Conservation (phyloP, 805 yeast genomes). For the Starmera caribaea region DNA sequence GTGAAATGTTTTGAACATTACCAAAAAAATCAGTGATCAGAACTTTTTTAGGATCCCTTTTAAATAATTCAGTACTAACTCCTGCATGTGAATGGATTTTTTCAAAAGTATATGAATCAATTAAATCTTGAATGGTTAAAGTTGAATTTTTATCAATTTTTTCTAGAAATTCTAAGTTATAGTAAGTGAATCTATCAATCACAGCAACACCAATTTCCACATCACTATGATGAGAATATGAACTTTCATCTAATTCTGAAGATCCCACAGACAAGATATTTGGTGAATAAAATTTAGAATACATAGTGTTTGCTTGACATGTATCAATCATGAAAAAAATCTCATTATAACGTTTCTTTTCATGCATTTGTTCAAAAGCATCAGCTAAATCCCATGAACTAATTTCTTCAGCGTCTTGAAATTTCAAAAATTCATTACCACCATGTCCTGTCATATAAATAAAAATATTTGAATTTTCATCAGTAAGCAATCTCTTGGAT, state of each 20-base stretch:
- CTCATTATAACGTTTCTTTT: slow-evolving; percentile 90
- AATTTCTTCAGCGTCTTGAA: slow-evolving; percentile 97
- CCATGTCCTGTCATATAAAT: slow-evolving; percentile 98
- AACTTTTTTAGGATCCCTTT: slow-evolving; percentile 57
- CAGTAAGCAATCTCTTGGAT: slow-evolving; percentile 82
- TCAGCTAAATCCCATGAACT: slow-evolving; percentile 94
- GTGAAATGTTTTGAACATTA: slow-evolving; percentile 69
- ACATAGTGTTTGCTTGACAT: slow-evolving; percentile 98
- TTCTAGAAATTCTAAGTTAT: slow-evolving; percentile 82
- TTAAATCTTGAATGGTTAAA: slow-evolving; percentile 70
- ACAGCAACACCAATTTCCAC: slow-evolving; percentile 96
- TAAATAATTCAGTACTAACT: slow-evolving; percentile 71
- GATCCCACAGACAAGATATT: slow-evolving; percentile 91
- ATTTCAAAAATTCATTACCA: slow-evolving; percentile 92
- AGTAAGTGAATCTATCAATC: slow-evolving; percentile 92
- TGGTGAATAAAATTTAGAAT: slow-evolving; percentile 83
- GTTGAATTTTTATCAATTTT: slow-evolving; percentile 66
- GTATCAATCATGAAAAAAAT: slow-evolving; percentile 97
- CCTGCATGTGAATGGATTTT: slow-evolving; percentile 91
- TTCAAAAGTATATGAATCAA: slow-evolving; percentile 75
- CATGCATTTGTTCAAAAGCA: slow-evolving; percentile 95
- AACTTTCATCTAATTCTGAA: slow-evolving; percentile 75
- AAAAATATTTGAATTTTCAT: slow-evolving; percentile 88
- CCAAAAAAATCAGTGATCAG: slow-evolving; percentile 91
- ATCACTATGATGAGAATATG: slow-evolving; percentile 94